Conservation (phyloP, 495 filamentous ascomycete species). For the Emericellopsis terricola region DNA sequence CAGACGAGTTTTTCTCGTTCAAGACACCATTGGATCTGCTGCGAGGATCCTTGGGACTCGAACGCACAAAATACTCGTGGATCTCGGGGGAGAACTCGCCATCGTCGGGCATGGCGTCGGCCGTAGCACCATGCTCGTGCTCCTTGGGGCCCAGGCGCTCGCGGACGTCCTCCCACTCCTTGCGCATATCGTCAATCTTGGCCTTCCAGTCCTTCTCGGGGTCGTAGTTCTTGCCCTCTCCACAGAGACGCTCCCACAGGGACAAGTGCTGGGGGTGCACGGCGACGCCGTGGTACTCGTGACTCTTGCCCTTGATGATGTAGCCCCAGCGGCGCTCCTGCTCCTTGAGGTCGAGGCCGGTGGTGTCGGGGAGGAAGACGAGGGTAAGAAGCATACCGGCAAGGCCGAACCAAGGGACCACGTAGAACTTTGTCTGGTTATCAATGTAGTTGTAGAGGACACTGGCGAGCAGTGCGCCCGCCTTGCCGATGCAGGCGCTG, state of each 20-base stretch:
- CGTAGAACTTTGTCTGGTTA: conserved; percentile 59
- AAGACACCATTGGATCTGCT: conserved; percentile 1
- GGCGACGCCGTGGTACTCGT: conserved; percentile 78
- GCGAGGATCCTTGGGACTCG: too few species aligned
- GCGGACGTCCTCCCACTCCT: conserved; percentile 18
- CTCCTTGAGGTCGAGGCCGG: conserved; percentile 82
- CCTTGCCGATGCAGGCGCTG: conserved; percentile 67
- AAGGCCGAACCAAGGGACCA: conserved; percentile 85
- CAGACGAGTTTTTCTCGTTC: not conserved
- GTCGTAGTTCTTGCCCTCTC: conserved; percentile 59
- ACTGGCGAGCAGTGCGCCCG: conserved; percentile 65
- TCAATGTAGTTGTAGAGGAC: conserved; percentile 81
- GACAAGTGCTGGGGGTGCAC: conserved; percentile 75
- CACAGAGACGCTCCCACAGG: conserved; percentile 55
- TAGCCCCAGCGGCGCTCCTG: conserved; percentile 78
- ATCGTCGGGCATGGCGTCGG: not conserved
- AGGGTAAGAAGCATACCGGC: conserved; percentile 58
- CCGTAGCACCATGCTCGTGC: not conserved
- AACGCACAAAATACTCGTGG: conserved; percentile 1
- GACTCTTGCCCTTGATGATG: conserved; percentile 51
- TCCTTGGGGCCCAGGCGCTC: conserved; percentile 1
- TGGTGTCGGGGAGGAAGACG: conserved; percentile 80
- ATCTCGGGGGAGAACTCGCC: conserved; percentile 4
- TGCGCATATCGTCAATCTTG: conserved; percentile 60
- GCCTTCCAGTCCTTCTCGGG: conserved; percentile 57